Percentiles rank a stretch among this genome's conserved stretches.
Evolutionary conservation across 2,329 filamentous ascomycete species (phyloP).

Genomic region (Thelonectria rubi): DNA sequence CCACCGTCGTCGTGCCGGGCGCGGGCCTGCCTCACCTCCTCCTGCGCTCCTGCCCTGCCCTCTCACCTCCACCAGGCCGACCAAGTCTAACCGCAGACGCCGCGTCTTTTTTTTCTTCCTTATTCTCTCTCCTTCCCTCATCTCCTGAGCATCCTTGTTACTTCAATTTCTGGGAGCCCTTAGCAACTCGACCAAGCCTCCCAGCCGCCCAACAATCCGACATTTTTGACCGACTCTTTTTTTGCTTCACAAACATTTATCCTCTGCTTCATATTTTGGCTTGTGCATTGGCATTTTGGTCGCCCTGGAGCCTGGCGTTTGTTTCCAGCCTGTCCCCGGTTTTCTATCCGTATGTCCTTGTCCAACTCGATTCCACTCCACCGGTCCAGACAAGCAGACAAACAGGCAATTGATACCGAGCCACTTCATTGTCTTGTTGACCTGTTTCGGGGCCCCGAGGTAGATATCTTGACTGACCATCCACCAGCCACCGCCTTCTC

Average conservation of each 20-base stretch:
- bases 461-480: slow-evolving; percentile 27
- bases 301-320: slow-evolving; percentile 43
- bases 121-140: slow-evolving; percentile 24
- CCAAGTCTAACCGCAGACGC: slow-evolving; percentile 15
- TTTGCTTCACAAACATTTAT: slow-evolving; percentile 27
- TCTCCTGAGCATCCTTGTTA: slow-evolving; percentile 31
- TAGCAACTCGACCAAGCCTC: slow-evolving; percentile 26
- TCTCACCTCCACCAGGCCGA: slow-evolving; percentile 25
- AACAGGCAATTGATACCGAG: slow-evolving; percentile 6
- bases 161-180: slow-evolving; percentile 18
- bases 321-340: slow-evolving; percentile 37
- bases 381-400: slow-evolving; percentile 9
- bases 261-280: slow-evolving; percentile 32
- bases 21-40: slow-evolving; percentile 25
- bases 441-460: background rate
- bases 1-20: background rate
- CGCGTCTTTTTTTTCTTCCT: slow-evolving; percentile 35
- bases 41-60: background rate
- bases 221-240: slow-evolving; percentile 18
- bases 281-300: slow-evolving; percentile 34
- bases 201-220: slow-evolving; percentile 2
- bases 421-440: slow-evolving; percentile 17
- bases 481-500: slow-evolving; percentile 29
- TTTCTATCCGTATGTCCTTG: slow-evolving; percentile 38
- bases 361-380: slow-evolving; percentile 31